Base-by-base conservation (phyloP, 768 basidiomycete species). In the Leccinum pellstonianum region DNA sequence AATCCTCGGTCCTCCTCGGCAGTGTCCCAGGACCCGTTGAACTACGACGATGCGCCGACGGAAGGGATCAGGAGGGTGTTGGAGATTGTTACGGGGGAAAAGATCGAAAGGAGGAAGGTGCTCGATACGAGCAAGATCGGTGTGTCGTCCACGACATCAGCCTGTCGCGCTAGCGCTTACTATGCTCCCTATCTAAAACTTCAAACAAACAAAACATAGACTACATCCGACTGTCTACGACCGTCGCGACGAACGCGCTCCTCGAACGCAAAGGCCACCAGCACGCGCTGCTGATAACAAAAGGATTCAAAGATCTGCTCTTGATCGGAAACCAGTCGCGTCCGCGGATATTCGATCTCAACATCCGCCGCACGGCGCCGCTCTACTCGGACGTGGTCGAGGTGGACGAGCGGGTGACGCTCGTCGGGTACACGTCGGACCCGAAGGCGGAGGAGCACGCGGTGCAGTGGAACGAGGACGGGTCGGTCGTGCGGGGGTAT, bases 251-350 rank as follows among this genome's bases (percentile, higher is more conserved):
- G 17, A 98, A 98, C 67, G 95, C 96, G 0, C 82, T 98, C 0
- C 82, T 98, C 6, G 96, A 98, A 68, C 87, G 96, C 51, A 95
- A 96, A 73, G 96, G 96, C 1, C 90, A 93, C 67, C 87, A 86
- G 62, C 93, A 96, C 60, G 95, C 93, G 0, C 79, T 98, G 37
- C 77, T 97, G 14, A 96, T 95, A 68, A 98, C 96, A 1, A 85
- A 85, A 61, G 94, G 94, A 0, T 96, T 95, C 80, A 86, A 86
- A 70, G 95, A 97, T 73, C 85, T 98, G 10, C 82, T 98, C 6
- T 81, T 91, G 33, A 98, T 98, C 59, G 93, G 94, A 9, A 97
- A 97, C 72, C 96, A 98, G 72, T 89, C 93, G 17, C 88, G 96
- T 21, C 96, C 96, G 2, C 86, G 85, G 67, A 97, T 98, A 65